Conservation (phyloP, 805 yeast genomes). For the Saturnispora halmiae region DNA sequence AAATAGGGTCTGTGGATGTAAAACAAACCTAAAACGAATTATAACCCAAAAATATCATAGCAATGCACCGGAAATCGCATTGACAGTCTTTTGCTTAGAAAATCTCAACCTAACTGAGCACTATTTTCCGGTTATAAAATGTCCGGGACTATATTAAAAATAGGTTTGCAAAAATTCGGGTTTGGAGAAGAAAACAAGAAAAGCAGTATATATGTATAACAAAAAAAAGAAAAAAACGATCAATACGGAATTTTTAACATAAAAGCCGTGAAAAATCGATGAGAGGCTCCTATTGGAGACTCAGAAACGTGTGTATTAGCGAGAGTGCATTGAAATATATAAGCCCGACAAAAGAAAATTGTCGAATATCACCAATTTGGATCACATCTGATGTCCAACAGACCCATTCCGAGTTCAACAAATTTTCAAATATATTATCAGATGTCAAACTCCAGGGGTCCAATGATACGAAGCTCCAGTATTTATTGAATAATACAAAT, state of each 20-base stretch:
- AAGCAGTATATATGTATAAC: too few relatives aligned
- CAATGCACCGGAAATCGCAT: too few relatives aligned
- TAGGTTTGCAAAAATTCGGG: too few relatives aligned
- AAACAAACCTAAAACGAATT: too few relatives aligned
- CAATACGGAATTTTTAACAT: too few relatives aligned
- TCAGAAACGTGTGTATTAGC: neutral
- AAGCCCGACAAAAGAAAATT: neutral
- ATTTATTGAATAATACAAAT: neutral
- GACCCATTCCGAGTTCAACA: neutral
- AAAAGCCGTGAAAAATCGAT: neutral
- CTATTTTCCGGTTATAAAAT: too few relatives aligned
- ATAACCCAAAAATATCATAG: too few relatives aligned
- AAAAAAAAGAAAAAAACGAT: too few relatives aligned
- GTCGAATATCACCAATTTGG: neutral
- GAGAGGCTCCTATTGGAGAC: neutral
- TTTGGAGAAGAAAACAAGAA: neutral
- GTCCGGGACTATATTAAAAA: too few relatives aligned
- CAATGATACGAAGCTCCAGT: neutral
- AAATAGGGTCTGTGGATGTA: too few relatives aligned
- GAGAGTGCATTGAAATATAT: neutral
- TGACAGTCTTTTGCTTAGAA: too few relatives aligned
- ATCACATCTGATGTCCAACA: neutral
- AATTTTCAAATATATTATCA: neutral
- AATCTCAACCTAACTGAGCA: too few relatives aligned
- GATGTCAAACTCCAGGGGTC: neutral